phyloP scores from a whole-genome alignment of 1,139 yeast genomes.

The Saccharomycopsis crataegensis region DNA sequence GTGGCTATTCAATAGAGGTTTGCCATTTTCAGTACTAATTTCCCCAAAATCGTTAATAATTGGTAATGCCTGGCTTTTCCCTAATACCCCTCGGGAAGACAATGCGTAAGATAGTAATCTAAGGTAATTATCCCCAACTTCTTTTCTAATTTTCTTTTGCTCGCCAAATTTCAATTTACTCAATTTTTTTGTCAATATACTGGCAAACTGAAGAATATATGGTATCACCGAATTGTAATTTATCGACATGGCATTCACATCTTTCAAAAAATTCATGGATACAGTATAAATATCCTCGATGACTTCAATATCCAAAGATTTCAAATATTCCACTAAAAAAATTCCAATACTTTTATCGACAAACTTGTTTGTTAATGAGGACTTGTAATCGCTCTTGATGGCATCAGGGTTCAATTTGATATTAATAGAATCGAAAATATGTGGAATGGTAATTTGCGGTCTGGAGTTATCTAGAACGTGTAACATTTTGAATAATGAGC shows the following conservation, averaged over 20 bases:
- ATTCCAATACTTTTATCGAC: conserved; percentile 36
- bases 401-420: conserved; percentile 34
- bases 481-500: conserved; percentile 40
- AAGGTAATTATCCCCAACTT: conserved; percentile 55
- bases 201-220: conserved; percentile 42
- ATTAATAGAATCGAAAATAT: conserved; percentile 49
- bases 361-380: conserved; percentile 39
- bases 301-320: conserved; percentile 64
- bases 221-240: conserved; percentile 46
- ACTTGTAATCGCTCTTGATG: conserved; percentile 26
- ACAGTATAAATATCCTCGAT: conserved; percentile 68
- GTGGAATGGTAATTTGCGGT: conserved; percentile 69
- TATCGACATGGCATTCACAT: conserved; percentile 41
- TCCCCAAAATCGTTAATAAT: neutral
- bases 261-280: conserved; percentile 51
- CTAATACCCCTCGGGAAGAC: conserved; percentile 24
- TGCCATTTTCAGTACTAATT: neutral
- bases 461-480: conserved; percentile 83
- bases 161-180: conserved; percentile 54
- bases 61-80: neutral
- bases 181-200: conserved; percentile 48
- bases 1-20: too few relatives aligned
- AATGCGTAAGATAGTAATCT: conserved; percentile 44
- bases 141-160: conserved; percentile 53
- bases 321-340: conserved; percentile 53